Evolutionary conservation across 192 early-diverging fungal genomes (phyloP).

Genomic region (Phycomyces blakesleeanus): DNA sequence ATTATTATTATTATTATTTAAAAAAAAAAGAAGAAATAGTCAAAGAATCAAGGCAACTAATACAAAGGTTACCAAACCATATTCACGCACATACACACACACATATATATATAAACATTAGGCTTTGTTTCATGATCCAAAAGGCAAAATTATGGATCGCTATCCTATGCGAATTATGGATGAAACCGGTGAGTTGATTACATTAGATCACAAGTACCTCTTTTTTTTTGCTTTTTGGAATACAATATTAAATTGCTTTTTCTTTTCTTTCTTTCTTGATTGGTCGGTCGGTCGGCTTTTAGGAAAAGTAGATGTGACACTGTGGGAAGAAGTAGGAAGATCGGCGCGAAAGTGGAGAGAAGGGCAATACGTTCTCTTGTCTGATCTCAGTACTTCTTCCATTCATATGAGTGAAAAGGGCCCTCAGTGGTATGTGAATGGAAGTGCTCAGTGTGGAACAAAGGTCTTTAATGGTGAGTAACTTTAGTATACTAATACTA

Average conservation of each 20-base stretch:
- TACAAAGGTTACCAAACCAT: neutral
- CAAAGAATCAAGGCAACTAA: neutral
- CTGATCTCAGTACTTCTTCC: conserved; percentile 11
- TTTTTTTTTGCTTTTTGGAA: no score
- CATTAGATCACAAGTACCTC: neutral
- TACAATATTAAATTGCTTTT: conserved; percentile 10
- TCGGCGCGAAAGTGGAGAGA: conserved; percentile 8
- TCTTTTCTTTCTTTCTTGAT: no score
- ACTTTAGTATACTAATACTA: no score
- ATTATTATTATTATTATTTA: no score
- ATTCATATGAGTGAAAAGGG: conserved; percentile 3
- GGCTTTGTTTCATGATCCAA: conserved; percentile 11
- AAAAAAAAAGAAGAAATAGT: no score
- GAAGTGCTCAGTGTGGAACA: conserved; percentile 18
- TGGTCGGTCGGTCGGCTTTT: neutral
- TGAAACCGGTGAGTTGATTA: conserved; percentile 16
- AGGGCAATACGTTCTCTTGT: conserved; percentile 19
- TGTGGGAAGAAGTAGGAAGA: conserved; percentile 25
- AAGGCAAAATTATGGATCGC: conserved; percentile 16
- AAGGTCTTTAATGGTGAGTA: conserved; percentile 23
- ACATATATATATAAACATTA: no score
- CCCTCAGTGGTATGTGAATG: conserved; percentile 25
- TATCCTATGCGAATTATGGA: conserved; percentile 26
- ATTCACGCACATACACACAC: neutral
- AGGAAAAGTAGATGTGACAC: conserved; percentile 24